Conservation (phyloP, 2,329 filamentous ascomycete genomes). For the Epichloe gansuensis region DNA sequence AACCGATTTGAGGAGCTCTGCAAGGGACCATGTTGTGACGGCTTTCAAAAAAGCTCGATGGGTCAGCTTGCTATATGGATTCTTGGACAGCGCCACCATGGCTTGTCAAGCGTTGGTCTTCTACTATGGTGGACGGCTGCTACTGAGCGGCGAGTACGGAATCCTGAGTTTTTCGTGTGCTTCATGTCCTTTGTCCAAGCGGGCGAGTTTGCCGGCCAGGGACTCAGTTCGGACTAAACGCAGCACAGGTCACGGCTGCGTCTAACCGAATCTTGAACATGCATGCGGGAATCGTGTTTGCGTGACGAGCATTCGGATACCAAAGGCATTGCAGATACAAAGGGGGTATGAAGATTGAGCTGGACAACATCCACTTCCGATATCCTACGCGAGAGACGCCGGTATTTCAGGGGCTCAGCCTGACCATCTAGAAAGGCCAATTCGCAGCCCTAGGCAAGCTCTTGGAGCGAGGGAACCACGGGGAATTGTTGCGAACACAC, state of each 20-base stretch:
- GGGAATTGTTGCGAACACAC: slow-evolving; percentile 28
- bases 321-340: slow-evolving; percentile 29
- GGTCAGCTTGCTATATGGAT: slow-evolving; percentile 53
- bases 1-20: slow-evolving; percentile 49
- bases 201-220: slow-evolving; percentile 53
- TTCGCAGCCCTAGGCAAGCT: slow-evolving; percentile 53
- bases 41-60: slow-evolving; percentile 51
- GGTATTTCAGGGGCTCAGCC: slow-evolving; percentile 48
- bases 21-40: slow-evolving; percentile 38
- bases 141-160: slow-evolving; percentile 37
- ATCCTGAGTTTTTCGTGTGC: slow-evolving; percentile 39
- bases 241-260: slow-evolving; percentile 45
- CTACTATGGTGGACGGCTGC: slow-evolving; percentile 52
- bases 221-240: slow-evolving; percentile 54
- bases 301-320: slow-evolving; percentile 18
- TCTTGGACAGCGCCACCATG: slow-evolving; percentile 55
- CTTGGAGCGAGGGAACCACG: slow-evolving; percentile 41
- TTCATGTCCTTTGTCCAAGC: slow-evolving; percentile 58
- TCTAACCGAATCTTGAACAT: slow-evolving; percentile 47
- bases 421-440: slow-evolving; percentile 55
- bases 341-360: slow-evolving; percentile 44
- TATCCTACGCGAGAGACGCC: slow-evolving; percentile 46
- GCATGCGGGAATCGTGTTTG: slow-evolving; percentile 32
- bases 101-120: slow-evolving; percentile 52
- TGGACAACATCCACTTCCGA: slow-evolving; percentile 45